phyloP scores from a whole-genome alignment of 306 rosid species.

The Cicer pinnatifidum region DNA sequence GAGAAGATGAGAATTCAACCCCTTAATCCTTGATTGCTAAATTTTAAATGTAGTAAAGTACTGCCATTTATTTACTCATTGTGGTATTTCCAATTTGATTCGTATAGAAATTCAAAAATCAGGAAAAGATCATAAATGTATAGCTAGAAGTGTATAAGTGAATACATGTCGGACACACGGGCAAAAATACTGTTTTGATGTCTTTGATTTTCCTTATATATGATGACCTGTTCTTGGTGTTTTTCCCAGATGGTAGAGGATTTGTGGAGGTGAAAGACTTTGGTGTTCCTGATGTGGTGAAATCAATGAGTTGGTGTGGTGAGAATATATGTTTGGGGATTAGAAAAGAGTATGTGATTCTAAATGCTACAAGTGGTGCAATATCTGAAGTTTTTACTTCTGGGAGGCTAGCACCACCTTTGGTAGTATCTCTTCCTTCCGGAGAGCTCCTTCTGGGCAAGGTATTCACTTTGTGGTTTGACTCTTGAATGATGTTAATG shows the following conservation, averaged over 20 bases:
- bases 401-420: slow-evolving; percentile 91
- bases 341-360: slow-evolving; percentile 78
- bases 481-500: slow-evolving; percentile 37
- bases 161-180: not conserved
- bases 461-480: slow-evolving; percentile 53
- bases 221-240: not conserved
- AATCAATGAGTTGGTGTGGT: slow-evolving; percentile 96
- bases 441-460: slow-evolving; percentile 98
- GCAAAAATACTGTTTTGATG: slow-evolving; percentile 2
- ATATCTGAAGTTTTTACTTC: slow-evolving; percentile 89
- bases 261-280: slow-evolving; percentile 95
- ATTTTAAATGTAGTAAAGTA: not conserved
- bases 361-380: slow-evolving; percentile 77
- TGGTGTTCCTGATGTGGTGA: slow-evolving; percentile 82
- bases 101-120: not conserved
- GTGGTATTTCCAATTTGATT: not conserved
- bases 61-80: not conserved
- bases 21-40: not conserved
- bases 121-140: not conserved
- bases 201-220: slow-evolving; percentile 4
- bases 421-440: slow-evolving; percentile 83
- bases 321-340: slow-evolving; percentile 92
- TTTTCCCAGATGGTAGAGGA: slow-evolving; percentile 78
- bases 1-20: not conserved
- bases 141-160: slow-evolving; percentile 3